Evolutionary conservation across 2,329 filamentous ascomycete genomes (phyloP).

Genomic region (Simplicillium aogashimaense): DNA sequence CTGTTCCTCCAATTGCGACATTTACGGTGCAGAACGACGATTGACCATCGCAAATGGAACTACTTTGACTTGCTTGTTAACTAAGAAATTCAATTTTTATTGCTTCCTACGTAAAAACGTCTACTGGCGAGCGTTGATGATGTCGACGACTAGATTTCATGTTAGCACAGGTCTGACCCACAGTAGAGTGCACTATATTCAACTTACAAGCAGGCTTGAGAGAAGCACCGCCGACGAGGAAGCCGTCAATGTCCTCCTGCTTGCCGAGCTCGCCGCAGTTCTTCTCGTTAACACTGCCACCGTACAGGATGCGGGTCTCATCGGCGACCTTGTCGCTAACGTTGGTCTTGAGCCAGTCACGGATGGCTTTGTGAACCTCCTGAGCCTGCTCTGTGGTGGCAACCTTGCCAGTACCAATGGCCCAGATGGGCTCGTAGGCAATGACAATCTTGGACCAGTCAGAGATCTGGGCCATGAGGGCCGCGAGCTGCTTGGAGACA

Average conservation of each 20-base stretch:
- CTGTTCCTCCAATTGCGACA: too few relatives aligned
- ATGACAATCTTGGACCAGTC: slow-evolving; percentile 95
- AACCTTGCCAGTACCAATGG: slow-evolving; percentile 86
- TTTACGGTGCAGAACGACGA: too few relatives aligned
- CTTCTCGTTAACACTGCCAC: slow-evolving; percentile 94
- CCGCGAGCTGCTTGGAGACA: slow-evolving; percentile 75
- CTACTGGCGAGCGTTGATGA: slow-evolving; percentile 45
- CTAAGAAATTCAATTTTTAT: too few relatives aligned
- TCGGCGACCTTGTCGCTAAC: slow-evolving; percentile 69
- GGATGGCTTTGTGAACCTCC: slow-evolving; percentile 87
- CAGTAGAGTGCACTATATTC: not conserved
- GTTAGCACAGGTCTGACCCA: slow-evolving; percentile 4
- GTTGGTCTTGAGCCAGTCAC: slow-evolving; percentile 74
- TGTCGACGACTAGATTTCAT: slow-evolving; percentile 41
- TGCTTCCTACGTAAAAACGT: slow-evolving; percentile 3
- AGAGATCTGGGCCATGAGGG: slow-evolving; percentile 64
- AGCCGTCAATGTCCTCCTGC: slow-evolving; percentile 93
- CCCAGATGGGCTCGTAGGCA: slow-evolving; percentile 99
- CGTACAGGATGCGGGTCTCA: slow-evolving; percentile 89
- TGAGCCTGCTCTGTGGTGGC: slow-evolving; percentile 83
- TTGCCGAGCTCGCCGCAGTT: slow-evolving; percentile 90
- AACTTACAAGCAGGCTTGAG: slow-evolving; percentile 88
- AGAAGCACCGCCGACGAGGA: slow-evolving; percentile 91
- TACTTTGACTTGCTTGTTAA: too few relatives aligned
- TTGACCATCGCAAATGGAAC: too few relatives aligned